A percentile compares a stretch with the other conserved stretches of the same genome.
Conservation (phyloP, 495 filamentous ascomycete genomes). For the Penicillium simplicissimum region DNA sequence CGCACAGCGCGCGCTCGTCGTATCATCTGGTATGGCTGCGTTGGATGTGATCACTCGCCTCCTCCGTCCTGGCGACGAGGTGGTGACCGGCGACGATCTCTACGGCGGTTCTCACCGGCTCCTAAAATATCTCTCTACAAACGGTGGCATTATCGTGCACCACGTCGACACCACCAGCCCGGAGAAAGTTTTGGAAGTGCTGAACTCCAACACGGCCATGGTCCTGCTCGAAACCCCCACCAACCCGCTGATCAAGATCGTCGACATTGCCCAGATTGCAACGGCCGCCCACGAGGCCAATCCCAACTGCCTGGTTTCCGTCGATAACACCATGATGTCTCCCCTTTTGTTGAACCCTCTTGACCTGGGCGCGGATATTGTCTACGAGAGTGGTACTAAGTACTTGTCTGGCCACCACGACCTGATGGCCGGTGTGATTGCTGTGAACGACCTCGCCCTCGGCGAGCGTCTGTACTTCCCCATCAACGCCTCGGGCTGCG, state of each 20-base stretch:
- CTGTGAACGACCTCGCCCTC: conserved; percentile 74
- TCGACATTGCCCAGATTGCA: conserved; percentile 82
- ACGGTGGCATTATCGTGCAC: conserved; percentile 88
- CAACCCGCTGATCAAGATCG: conserved; percentile 97
- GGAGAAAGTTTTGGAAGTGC: conserved; percentile 62
- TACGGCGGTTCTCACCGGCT: conserved; percentile 96
- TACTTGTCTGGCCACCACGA: conserved; percentile 98
- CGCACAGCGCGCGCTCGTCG: conserved; percentile 84
- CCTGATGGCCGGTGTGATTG: conserved; percentile 96
- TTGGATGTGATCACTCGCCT: conserved; percentile 96
- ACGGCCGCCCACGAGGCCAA: conserved; percentile 73
- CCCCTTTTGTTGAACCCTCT: conserved; percentile 90
- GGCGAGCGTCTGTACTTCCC: conserved; percentile 93
- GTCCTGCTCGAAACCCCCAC: conserved; percentile 95
- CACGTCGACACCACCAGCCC: conserved; percentile 90
- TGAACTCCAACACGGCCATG: conserved; percentile 85
- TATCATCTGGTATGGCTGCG: conserved; percentile 95
- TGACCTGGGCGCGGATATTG: conserved; percentile 90
- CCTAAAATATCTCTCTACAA: conserved; percentile 83
- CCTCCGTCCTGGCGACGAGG: conserved; percentile 90
- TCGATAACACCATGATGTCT: conserved; percentile 99
- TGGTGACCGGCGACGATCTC: conserved; percentile 93
- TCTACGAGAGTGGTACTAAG: conserved; percentile 97
- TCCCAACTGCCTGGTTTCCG: conserved; percentile 77
- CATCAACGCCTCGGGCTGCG: conserved; percentile 94